Evolutionary conservation across 2,329 filamentous ascomycete genomes (phyloP), one percentile per base, ranked within the genome.

Genomic region (Apiospora saccharicola): DNA sequence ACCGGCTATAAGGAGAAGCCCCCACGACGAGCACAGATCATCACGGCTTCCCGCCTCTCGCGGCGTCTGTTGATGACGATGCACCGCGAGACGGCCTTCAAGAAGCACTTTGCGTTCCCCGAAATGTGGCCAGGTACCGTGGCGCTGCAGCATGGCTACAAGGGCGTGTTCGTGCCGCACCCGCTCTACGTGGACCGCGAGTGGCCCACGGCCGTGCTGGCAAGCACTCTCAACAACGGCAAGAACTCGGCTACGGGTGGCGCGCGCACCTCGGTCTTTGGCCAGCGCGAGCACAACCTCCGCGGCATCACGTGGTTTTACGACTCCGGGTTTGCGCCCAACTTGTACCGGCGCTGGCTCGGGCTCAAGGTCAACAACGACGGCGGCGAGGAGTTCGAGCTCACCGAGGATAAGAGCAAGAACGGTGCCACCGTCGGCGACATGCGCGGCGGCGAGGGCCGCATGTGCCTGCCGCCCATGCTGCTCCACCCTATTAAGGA

Each of bases 91-190:
- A 98, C 95, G 4, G 90, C 91, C 43, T 89, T 94, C 78, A 92
- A 92, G 79, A 95, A 95, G 77, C 93, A 97, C 82, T 93, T 94
- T 75, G 97, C 96, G 85, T 97, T 97, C 81, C 94, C 95, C 0
- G 96, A 98, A 82, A 98, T 98, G 95, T 98, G 94, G 94, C 94
- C 95, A 0, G 92, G 92, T 0, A 96, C 93, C 0, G 91, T 94
- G 0, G 94, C 95, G 1, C 87, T 98, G 13, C 95, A 98, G 73
- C 95, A 98, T 80, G 96, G 96, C 14, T 91, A 94, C 84, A 98
- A 98, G 85, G 95, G 94, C 49, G 95, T 98, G 19, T 97, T 93
- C 76, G 94, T 92, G 2, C 96, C 96, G 0, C 96, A 98, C 78
- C 94, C 95, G 0, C 88, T 97, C 71, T 98, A 93, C 80, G 90